Conservation (phyloP, 768 basidiomycete species). For the Lentinula detonsa region DNA sequence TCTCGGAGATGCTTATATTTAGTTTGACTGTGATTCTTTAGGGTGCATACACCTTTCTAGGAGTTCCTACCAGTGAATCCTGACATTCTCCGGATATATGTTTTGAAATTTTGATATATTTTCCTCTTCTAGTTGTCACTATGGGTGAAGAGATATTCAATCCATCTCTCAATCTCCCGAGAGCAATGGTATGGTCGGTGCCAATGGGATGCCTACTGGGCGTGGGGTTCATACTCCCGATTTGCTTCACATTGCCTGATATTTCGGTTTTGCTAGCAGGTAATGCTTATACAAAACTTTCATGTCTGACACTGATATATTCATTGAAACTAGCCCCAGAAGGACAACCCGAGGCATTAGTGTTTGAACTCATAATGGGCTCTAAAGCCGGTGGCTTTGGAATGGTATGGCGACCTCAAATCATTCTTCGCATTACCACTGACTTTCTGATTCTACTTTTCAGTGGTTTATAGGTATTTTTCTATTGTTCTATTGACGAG, state of each 20-base stretch:
- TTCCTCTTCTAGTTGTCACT: constrained; percentile 40
- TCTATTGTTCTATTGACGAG: background rate
- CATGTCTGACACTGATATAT: background rate
- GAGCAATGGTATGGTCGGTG: constrained; percentile 47
- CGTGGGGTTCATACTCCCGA: constrained; percentile 52
- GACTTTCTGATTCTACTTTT: background rate
- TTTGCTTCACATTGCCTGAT: constrained; percentile 61
- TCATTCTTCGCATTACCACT: background rate
- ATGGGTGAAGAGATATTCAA: constrained; percentile 66
- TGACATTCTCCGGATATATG: background rate
- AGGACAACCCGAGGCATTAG: constrained; percentile 58
- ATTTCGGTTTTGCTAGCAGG: constrained; percentile 45
- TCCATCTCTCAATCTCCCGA: constrained; percentile 47
- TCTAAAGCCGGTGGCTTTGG: constrained; percentile 58
- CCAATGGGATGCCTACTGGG: constrained; percentile 48
- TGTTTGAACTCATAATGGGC: constrained; percentile 60
- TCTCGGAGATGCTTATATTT: background rate
- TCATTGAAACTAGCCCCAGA: background rate
- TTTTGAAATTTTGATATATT: background rate
- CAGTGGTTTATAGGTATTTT: constrained; percentile 38
- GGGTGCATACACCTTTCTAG: background rate
- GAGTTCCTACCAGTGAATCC: background rate
- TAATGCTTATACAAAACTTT: constrained; percentile 12
- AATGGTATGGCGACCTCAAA: constrained; percentile 31
- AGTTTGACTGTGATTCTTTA: background rate